Evolutionary conservation across 495 filamentous ascomycete species (phyloP).

Genomic region (Penicillium samsonianum): DNA sequence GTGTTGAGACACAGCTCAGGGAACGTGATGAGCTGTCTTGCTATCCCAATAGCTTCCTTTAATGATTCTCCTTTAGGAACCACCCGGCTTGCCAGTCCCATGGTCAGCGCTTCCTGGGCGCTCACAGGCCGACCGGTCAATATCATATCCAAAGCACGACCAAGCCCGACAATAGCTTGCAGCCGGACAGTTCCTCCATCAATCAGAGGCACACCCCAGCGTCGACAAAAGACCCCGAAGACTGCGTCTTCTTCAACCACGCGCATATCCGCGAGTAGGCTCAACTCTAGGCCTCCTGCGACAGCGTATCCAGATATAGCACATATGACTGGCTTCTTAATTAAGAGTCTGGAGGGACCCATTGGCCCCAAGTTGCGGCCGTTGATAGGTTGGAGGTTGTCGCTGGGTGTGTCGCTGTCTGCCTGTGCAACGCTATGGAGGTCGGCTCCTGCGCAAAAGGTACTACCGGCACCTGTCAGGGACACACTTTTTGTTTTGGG

Average conservation of each 20-base stretch:
- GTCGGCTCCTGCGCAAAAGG: slow-evolving; percentile 51
- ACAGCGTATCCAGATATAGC: slow-evolving; percentile 52
- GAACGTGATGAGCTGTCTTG: slow-evolving; percentile 43
- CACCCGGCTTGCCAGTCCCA: slow-evolving; percentile 52
- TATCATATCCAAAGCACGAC: slow-evolving; percentile 53
- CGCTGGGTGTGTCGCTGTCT: slow-evolving; percentile 4
- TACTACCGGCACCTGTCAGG: slow-evolving; percentile 35
- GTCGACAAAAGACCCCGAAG: slow-evolving; percentile 52
- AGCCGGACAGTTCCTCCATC: slow-evolving; percentile 53
- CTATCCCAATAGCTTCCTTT: slow-evolving; percentile 44
- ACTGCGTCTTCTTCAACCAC: slow-evolving; percentile 49
- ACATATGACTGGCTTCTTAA: slow-evolving; percentile 45
- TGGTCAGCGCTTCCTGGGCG: slow-evolving; percentile 47
- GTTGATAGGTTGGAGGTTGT: slow-evolving; percentile 28
- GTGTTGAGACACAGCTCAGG: slow-evolving; percentile 49
- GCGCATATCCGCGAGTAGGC: slow-evolving; percentile 48
- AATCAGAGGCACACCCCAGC: slow-evolving; percentile 52
- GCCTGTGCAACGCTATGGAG: slow-evolving; percentile 39
- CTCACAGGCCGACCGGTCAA: slow-evolving; percentile 48
- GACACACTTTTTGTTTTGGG: slow-evolving; percentile 47
- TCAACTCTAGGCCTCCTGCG: slow-evolving; percentile 50
- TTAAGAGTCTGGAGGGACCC: slow-evolving; percentile 45
- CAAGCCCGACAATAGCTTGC: slow-evolving; percentile 49
- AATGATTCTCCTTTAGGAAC: slow-evolving; percentile 48
- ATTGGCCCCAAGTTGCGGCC: slow-evolving; percentile 42